Base-by-base conservation (phyloP, 2,329 filamentous ascomycete genomes). In the Clathrospora elynae region DNA sequence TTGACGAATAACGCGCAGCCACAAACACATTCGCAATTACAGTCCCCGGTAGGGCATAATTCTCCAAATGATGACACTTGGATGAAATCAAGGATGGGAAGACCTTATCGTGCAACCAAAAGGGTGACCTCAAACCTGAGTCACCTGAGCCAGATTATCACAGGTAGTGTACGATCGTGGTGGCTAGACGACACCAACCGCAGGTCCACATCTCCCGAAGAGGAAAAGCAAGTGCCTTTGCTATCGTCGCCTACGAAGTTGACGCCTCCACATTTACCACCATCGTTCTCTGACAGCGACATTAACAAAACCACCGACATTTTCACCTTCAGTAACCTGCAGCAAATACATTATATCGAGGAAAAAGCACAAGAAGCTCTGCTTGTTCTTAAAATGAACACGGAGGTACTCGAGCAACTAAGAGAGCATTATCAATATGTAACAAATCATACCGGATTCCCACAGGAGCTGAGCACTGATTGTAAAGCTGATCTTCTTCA, bases 331-430 rank as follows among this genome's bases (percentile, higher is more conserved):
- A 44, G 29, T 2, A 51, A 68, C 33, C 35, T 73, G 2, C 68
- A 70, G 40, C 17, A 49, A 2, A 51, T 70, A 1, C 70, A 73
- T 19, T 55, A 45, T 22, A 42, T 70, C 4, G 68, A 72, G 40
- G 70, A 72, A n/a, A 67, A 68, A 30, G 53, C 57, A 4, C 71
- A 71, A 20, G 69, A 73, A 34, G 53, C 59, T 0, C 34, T 64
- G 0, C 51, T 68, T 0, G 51, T 68, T 0, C 38, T 75, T 0
- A 58, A 58, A 17, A 33, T 59, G 2, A 73, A 74, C 37, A 45
- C 55, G 2, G 53, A 62, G 6, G 55, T 73, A 6, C 41, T 74
- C 3, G 35, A 31, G 46, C 33, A 58, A 11, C 16, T 62, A 16
- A 44, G 36, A 13, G 12, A 54, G 18, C 46, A 55, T 12, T 61